Evolutionary conservation across 306 rosid species (phyloP), one percentile per base, ranked within the genome.

Genomic region (Citrullus mucosospermus): DNA sequence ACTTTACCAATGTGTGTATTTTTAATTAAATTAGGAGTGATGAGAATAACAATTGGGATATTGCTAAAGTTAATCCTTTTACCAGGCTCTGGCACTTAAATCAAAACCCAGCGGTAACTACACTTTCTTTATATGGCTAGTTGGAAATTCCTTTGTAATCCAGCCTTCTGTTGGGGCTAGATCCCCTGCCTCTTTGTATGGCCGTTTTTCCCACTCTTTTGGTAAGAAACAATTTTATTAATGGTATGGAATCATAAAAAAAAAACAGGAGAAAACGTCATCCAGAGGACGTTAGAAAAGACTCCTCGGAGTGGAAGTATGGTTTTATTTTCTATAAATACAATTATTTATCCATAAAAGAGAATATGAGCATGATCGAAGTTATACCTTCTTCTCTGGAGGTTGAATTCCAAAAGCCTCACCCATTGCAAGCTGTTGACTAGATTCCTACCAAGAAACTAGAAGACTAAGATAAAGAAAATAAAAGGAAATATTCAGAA

Each of bases 401-500:
- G 93, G 90, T 80, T 89, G 87, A 73, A 95, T 83, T 81, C 99
- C 99, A 92, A 95, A 95, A 56, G 93, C 97, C 89, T 92, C 97
- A 36, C 99, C 99, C 97, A 95, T 85, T 41, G 99, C 99, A 78
- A 95, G 87, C 78, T 51, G 88, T 78, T 78, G 96, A 78, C 99
- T 91, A 77, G 96, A 91, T 81, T 95, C 98, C 98, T 95, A 81
- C 15, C 38, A 80, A 78, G 69, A 82, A 81, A 79, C 59, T 73
- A 22, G 8, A 51, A 75, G 22, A 51, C 61, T 68, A 75, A 62
- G 58, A 83, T 54, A 41, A 56, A 28, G 54, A 34, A 68, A 68
- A 65, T 70, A 55, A 55, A 70, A 54, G 75, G 57, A 66, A 77
- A 58, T 13, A 58, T 71, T 68, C 77, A 78, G 62, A 78, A 41